Percentiles rank a stretch among this genome's conserved stretches.
Conservation (phyloP, 352 stramenopile genomes). For the Globisporangium perplexum region DNA sequence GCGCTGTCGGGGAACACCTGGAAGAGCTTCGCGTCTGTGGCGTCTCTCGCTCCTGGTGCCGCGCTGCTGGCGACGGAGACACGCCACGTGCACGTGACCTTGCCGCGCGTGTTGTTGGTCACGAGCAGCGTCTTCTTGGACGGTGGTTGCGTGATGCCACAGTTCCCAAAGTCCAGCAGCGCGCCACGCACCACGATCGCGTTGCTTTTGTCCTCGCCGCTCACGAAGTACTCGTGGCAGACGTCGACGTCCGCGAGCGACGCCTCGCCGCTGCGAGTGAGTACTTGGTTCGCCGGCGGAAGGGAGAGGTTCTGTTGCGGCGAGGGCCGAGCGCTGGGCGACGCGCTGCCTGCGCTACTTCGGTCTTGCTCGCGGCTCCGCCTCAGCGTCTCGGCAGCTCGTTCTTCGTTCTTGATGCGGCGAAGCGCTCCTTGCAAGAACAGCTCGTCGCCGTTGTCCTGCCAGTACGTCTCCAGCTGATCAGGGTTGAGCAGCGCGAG, state of each 20-base stretch:
- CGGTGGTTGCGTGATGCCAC: slow-evolving; percentile 43
- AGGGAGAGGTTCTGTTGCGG: slow-evolving; percentile 9
- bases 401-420: slow-evolving; percentile 18
- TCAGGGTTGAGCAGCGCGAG: slow-evolving; percentile 74
- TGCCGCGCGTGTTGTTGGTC: slow-evolving; percentile 84
- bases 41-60: neutral
- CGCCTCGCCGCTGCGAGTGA: slow-evolving; percentile 84
- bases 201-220: slow-evolving; percentile 49
- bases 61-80: slow-evolving; percentile 28
- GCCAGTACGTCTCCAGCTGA: slow-evolving; percentile 70
- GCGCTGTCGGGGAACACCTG: slow-evolving; percentile 58
- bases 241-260: slow-evolving; percentile 62
- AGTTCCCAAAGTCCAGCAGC: slow-evolving; percentile 79
- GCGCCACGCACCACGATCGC: slow-evolving; percentile 34
- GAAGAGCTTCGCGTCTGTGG: slow-evolving; percentile 30
- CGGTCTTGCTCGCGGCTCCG: slow-evolving; percentile 2
- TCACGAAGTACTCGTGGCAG: slow-evolving; percentile 85
- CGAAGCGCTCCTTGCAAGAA: slow-evolving; percentile 56
- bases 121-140: slow-evolving; percentile 73
- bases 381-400: neutral
- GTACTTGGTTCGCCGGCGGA: slow-evolving; percentile 29
- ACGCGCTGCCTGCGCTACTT: slow-evolving; percentile 1
- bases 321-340: too few species aligned
- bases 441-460: slow-evolving; percentile 58
- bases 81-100: slow-evolving; percentile 76